Base-by-base conservation (phyloP, 345 rosid species). In the Lumnitzera racemosa region DNA sequence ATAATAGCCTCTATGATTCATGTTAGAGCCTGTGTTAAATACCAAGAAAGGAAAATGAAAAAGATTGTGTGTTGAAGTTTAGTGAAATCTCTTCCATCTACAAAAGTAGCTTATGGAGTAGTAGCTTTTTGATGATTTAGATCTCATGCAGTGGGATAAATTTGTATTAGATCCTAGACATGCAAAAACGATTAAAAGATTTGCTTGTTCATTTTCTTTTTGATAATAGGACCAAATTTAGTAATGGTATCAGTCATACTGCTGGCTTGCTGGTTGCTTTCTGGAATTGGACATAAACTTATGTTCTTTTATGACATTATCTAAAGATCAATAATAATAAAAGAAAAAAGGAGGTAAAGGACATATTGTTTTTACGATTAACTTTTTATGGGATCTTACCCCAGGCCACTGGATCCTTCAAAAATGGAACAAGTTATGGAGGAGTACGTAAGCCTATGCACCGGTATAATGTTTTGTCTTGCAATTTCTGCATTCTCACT, bases 351-450 rank as follows among this genome's bases (percentile, higher is more conserved):
- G 14, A 23, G 13, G 4, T 6, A 17, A n/a, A 10, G 27, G 25
- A 3, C 12, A 50, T 12, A 56, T 55, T 47, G n/a, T 48, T 14
- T 17, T 47, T n/a, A 17, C 55, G 55, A 57, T 63, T 41, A 25
- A 64, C 8, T 53, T 46, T 23, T 58, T 47, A 29, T 62, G 13
- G 6, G 24, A 6, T 25, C 61, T 62, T 55, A 20, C 57, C 69
- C 53, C 78, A 89, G 98, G 96, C 98, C 96, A 52, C 66, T 62
- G 59, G 50, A 66, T 67, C 94, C 94, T 58, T 63, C 63, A 7
- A 75, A 79, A 73, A 80, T 85, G 55, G 81, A 81, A 67, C 60
- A 24, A 51, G 41, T 77, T 49, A 79, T 82, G 96, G 94, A 92
- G 61, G 88, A 87, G 70, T 92, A 92, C 64, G 29, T 70, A 47